Conservation (phyloP, 352 stramenopile species). For the Peronospora destructor region DNA sequence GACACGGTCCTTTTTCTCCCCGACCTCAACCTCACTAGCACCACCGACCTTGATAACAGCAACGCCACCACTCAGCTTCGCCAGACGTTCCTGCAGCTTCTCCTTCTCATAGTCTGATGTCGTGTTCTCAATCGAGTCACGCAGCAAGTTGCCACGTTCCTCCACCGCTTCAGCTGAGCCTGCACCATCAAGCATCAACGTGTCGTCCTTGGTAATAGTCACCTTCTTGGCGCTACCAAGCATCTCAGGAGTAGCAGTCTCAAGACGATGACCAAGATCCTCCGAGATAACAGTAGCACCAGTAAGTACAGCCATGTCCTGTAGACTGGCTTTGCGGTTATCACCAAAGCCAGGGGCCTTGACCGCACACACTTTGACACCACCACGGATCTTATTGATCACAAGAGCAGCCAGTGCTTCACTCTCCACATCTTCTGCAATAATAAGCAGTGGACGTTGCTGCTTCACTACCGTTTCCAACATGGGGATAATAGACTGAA, state of each 20-base stretch:
- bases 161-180: slow-evolving; percentile 91
- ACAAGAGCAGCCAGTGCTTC: slow-evolving; percentile 98
- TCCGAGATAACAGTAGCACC: slow-evolving; percentile 97
- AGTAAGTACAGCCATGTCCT: slow-evolving; percentile 99
- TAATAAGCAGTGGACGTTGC: slow-evolving; percentile 96
- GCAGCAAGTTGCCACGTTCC: slow-evolving; percentile 94
- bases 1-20: slow-evolving; percentile 99
- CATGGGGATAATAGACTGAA: slow-evolving; percentile 95
- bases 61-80: slow-evolving; percentile 98
- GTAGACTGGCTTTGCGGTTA: slow-evolving; percentile 99
- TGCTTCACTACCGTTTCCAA: slow-evolving; percentile 97
- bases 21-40: slow-evolving; percentile 97
- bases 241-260: slow-evolving; percentile 93
- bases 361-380: slow-evolving; percentile 99
- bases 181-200: slow-evolving; percentile 94
- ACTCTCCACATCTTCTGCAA: slow-evolving; percentile 99
- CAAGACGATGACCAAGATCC: slow-evolving; percentile 97
- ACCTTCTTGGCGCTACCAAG: slow-evolving; percentile 93
- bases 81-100: slow-evolving; percentile 99
- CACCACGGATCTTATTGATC: slow-evolving; percentile 99
- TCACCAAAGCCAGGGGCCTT: slow-evolving; percentile 99
- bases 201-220: slow-evolving; percentile 99
- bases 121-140: slow-evolving; percentile 92
- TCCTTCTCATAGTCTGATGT: slow-evolving; percentile 99
- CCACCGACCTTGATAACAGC: slow-evolving; percentile 99